Base-by-base conservation (phyloP, 2,329 filamentous ascomycete species). In the Pseudocercospora fijiensis region DNA sequence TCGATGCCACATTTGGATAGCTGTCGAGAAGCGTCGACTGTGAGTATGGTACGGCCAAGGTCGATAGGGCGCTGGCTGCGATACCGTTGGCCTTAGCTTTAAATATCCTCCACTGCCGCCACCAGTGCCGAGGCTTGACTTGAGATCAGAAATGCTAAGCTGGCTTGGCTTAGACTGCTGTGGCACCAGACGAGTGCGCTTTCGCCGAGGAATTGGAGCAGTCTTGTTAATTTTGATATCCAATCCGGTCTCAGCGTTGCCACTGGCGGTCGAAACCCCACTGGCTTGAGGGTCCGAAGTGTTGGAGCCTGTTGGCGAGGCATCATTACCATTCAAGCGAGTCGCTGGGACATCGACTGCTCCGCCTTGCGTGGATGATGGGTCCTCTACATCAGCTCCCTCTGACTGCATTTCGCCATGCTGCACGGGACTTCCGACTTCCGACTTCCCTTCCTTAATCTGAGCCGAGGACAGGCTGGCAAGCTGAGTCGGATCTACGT, bases 51-150 rank as follows among this genome's bases (percentile, higher is more conserved):
- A 60, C 22, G 58, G 45, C 58, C 45, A 53, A 24, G 43, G 16
- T 20, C 27, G n/a, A 27, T 22, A 30, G 13, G 20, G 28, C 20
- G 61, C 53, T 41, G 59, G 61, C 55, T 51, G 33, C 13, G 56
- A 26, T 9, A 28, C 30, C 13, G 61, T 58, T n/a, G 61, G 58
- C 28, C 22, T 64, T 33, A 66, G 20, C 7, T 57, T 62, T 7
- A 61, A 56, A 13, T 47, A 27, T 9, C 18, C 28, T 18, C 27
- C 53, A 10, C n/a, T 20, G 3, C 8, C 5, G 18, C 16, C 30
- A 28, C 24, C 30, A 27, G 16, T 22, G 16, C n/a, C 53, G 13
- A 56, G 53, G n/a, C 27, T 56, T 20, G 53, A 56, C 16, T 24
- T 56, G 27, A 56, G 28, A 20, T 56, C 53, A 37, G 27, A 24